These are phyloP conservation scores for Debaryomyces udenii DNA, from an alignment of 1,139 yeast genomes.

Conservation along the genomic window DNA sequence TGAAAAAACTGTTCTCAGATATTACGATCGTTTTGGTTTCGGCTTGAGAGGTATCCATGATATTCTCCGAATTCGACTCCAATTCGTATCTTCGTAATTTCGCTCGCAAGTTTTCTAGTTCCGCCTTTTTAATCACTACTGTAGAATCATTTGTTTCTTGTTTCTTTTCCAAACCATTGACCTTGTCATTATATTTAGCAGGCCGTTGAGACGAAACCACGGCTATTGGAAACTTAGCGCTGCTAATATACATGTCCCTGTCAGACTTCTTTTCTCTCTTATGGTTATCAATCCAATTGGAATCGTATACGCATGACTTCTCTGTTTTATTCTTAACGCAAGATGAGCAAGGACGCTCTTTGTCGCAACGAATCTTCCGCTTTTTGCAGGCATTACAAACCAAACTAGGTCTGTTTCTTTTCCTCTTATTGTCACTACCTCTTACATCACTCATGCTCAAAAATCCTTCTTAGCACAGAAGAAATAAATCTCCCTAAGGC, in stretches of 20 bases:
- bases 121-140: conserved; percentile 11
- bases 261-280: not conserved
- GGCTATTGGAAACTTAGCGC: conserved; percentile 1
- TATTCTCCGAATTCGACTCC: conserved; percentile 2
- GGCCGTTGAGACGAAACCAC: not conserved
- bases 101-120: conserved; percentile 17
- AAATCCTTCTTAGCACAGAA: not conserved
- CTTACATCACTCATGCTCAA: not conserved
- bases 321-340: conserved; percentile 26
- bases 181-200: not conserved
- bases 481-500: no score
- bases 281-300: conserved; percentile 9
- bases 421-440: conserved; percentile 8
- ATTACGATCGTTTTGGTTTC: not conserved
- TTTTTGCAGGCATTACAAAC: conserved; percentile 34
- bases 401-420: conserved; percentile 24
- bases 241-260: not conserved
- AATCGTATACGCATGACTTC: conserved; percentile 25
- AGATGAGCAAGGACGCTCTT: conserved; percentile 30
- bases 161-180: not conserved
- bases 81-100: conserved; percentile 16
- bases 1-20: not conserved
- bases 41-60: conserved; percentile 4
- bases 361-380: conserved; percentile 35
- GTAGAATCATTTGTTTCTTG: conserved; percentile 9